phyloP scores from a whole-genome alignment of 371 early-diverging fungal species.

The Dentiscutata heterogama region DNA sequence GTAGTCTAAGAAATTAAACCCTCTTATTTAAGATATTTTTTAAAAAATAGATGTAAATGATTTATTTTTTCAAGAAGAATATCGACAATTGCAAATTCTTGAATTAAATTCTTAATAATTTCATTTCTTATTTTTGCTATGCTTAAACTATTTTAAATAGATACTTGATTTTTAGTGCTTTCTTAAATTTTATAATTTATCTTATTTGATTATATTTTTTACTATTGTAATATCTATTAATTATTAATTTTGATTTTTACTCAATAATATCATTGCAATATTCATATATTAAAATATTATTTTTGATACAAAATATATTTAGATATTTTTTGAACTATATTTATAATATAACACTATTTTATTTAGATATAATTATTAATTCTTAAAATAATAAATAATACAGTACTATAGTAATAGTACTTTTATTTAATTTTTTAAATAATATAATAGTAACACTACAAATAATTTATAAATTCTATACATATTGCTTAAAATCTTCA shows the following conservation, averaged over 20 bases:
- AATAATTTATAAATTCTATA: too few species aligned
- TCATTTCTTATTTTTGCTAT: background rate
- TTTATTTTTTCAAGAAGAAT: constrained; percentile 17
- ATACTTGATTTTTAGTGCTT: background rate
- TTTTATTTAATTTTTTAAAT: too few species aligned
- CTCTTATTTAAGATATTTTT: constrained; percentile 9
- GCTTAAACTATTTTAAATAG: background rate
- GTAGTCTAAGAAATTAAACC: too few species aligned
- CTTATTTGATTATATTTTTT: background rate
- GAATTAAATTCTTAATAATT: constrained; percentile 30
- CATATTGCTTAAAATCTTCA: too few species aligned
- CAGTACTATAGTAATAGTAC: too few species aligned
- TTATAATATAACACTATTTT: too few species aligned
- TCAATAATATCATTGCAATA: constrained; percentile 10
- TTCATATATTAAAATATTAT: background rate
- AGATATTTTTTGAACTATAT: too few species aligned
- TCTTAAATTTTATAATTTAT: background rate
- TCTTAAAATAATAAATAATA: too few species aligned
- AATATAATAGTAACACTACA: too few species aligned
- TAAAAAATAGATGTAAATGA: background rate
- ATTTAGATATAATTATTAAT: too few species aligned
- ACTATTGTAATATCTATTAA: background rate
- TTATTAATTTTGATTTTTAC: constrained; percentile 5
- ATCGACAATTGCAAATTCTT: too few species aligned
- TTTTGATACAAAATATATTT: too few species aligned